Base-by-base conservation (phyloP, 495 filamentous ascomycete genomes). In the Penicillium fimorum region DNA sequence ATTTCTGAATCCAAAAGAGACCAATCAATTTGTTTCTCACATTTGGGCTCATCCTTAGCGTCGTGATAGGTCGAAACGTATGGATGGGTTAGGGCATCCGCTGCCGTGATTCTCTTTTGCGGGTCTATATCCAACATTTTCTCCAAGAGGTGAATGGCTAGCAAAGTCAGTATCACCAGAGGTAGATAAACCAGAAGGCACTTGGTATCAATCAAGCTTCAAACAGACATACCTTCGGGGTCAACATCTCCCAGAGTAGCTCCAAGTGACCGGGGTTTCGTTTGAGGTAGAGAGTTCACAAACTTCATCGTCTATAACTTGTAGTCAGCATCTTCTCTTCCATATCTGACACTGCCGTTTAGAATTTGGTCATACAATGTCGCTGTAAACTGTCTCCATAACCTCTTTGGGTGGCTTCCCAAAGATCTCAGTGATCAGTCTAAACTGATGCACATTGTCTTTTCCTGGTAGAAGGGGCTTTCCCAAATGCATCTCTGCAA, bases 371-470 rank as follows among this genome's bases (percentile, higher is more conserved):
- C 48, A 29, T 54, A 62, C 59, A 35, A 30, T 50, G 17, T 46
- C 41, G 30, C 48, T 62, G 35, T 53, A 55, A 15, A 62, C 27
- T 13, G 17, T 55, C 2, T 61, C 50, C 50, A 61, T 47, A 3
- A 55, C 47, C 22, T 55, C 50, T 27, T 93, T 88, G n/a, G 91
- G 91, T 15, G 92, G 92, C 9, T 90, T 96, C 35, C 91, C 91
- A 33, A 96, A 79, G 43, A 96, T 81, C 68, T 95, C 90, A 3
- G 91, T 95, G 70, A 96, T 96, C 76, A 96, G 94, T 32, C 87
- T 92, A 73, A 96, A 95, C 63, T 96, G 91, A 69, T 96, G 90
- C 66, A 95, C 91, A 67, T 96, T 91, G 68, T 96, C 92, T 70
- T 95, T 96, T 63, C 92, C 92, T 1, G 92, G 91, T 78, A 96